Conservation (phyloP, 192 early-diverging fungal species). For the Chytriomyces hyalinus region DNA sequence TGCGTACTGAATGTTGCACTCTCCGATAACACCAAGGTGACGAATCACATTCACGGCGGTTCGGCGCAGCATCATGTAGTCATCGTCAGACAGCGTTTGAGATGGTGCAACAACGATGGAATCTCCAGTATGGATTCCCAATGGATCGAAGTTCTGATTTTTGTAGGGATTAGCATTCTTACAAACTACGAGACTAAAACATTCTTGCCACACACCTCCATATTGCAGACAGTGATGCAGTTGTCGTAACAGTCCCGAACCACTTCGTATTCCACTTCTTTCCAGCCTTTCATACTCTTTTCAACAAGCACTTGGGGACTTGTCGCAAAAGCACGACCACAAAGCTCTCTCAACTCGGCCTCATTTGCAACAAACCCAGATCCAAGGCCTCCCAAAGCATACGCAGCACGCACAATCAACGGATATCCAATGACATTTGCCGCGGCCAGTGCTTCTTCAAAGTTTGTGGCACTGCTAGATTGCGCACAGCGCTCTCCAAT, state of each 20-base stretch:
- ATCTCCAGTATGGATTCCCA: slow-evolving; percentile 99
- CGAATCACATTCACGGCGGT: slow-evolving; percentile 97
- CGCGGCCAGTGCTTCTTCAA: slow-evolving; percentile 86
- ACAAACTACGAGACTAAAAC: slow-evolving; percentile 1
- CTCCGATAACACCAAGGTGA: slow-evolving; percentile 97
- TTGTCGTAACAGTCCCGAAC: slow-evolving; percentile 94
- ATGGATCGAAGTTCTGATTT: slow-evolving; percentile 91
- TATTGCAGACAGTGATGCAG: slow-evolving; percentile 99
- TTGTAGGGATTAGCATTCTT: neutral
- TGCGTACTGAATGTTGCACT: slow-evolving; percentile 99
- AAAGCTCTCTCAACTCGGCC: slow-evolving; percentile 78
- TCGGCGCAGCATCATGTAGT: slow-evolving; percentile 98
- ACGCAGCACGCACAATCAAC: slow-evolving; percentile 95
- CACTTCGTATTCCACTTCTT: slow-evolving; percentile 99
- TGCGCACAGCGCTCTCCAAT: slow-evolving; percentile 93
- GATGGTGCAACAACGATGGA: slow-evolving; percentile 98
- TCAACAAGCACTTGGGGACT: slow-evolving; percentile 96
- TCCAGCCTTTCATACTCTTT: slow-evolving; percentile 99
- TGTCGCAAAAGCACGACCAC: slow-evolving; percentile 85
- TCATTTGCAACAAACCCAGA: slow-evolving; percentile 96
- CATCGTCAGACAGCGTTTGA: slow-evolving; percentile 95
- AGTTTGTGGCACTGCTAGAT: slow-evolving; percentile 77
- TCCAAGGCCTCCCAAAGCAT: slow-evolving; percentile 93
- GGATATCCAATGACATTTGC: slow-evolving; percentile 92
- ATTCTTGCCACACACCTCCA: slow-evolving; percentile 72